Percentiles rank a stretch among this genome's conserved stretches.
These are phyloP conservation scores for Plasmodium coatneyi DNA, from an alignment of 169 alveolate species.

Conservation along the genomic window DNA sequence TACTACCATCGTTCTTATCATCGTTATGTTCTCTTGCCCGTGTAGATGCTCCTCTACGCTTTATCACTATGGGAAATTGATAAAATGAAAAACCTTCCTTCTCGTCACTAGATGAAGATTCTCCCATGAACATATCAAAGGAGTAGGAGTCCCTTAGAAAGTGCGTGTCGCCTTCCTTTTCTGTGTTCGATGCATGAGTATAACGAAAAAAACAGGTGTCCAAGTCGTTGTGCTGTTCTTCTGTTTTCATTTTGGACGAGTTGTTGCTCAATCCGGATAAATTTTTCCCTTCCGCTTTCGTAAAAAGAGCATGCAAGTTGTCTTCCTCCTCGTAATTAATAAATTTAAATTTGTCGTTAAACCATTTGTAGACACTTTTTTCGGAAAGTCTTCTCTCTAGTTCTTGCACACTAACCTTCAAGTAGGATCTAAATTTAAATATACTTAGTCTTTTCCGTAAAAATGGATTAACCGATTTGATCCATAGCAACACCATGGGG, in stretches of 20 bases:
- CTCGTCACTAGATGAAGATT: background rate
- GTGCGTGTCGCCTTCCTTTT: background rate
- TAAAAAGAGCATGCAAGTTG: background rate
- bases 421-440: slow-evolving; percentile 37
- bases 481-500: slow-evolving; percentile 64
- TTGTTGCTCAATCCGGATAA: background rate
- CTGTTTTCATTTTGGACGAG: background rate
- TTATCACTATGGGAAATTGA: background rate
- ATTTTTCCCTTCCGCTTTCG: background rate
- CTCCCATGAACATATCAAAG: background rate
- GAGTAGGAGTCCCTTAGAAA: background rate
- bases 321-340: slow-evolving; percentile 8
- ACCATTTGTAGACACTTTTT: slow-evolving; percentile 46
- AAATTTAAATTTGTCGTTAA: background rate
- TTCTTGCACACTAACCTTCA: slow-evolving; percentile 9
- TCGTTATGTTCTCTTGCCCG: background rate
- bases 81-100: background rate
- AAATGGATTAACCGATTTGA: slow-evolving; percentile 32
- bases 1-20: background rate
- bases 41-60: background rate
- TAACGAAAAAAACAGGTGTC: slow-evolving; percentile 25
- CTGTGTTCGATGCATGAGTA: background rate
- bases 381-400: slow-evolving; percentile 25
- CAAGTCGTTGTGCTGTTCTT: background rate
- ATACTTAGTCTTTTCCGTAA: slow-evolving; percentile 7